phyloP scores from a whole-genome alignment of 2,329 filamentous ascomycete species.

The Pezicula rhizophila region DNA sequence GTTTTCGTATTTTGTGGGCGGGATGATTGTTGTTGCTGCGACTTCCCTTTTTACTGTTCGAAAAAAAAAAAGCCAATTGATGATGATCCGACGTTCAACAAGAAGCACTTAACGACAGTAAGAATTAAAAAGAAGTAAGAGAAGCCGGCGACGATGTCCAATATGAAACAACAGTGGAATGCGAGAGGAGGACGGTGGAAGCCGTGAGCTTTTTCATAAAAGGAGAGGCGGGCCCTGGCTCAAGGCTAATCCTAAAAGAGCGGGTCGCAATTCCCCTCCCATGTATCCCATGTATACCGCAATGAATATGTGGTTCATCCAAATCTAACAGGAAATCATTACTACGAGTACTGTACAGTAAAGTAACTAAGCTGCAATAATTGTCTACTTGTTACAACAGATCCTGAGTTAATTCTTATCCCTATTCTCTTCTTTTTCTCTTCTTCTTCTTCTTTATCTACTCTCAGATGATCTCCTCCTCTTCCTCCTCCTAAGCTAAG shows the following conservation, averaged over 20 bases:
- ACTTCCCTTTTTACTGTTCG: conserved; percentile 1
- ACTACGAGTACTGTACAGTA: no score
- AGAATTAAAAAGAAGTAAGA: conserved; percentile 3
- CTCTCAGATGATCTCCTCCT: no score
- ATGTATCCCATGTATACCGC: no score
- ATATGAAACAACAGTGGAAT: conserved; percentile 3
- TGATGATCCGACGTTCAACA: not conserved
- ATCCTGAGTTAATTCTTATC: no score
- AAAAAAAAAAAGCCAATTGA: not conserved
- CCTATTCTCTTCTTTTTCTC: no score
- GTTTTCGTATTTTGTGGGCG: not conserved
- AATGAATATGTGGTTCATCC: no score
- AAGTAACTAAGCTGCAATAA: no score
- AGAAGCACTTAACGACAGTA: conserved; percentile 2
- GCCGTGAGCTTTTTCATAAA: conserved; percentile 1
- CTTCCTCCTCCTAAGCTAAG: no score
- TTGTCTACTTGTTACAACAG: no score
- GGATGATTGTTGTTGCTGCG: not conserved
- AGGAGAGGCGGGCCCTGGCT: not conserved
- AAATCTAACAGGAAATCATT: no score
- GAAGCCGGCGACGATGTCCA: not conserved
- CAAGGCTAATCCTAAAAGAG: not conserved
- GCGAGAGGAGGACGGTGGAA: not conserved
- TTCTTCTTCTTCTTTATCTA: no score
- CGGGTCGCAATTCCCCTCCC: not conserved